These are phyloP conservation scores for Nectriaceae sp. DNA, from an alignment of 2,329 filamentous ascomycete genomes.

Conservation along the genomic window DNA sequence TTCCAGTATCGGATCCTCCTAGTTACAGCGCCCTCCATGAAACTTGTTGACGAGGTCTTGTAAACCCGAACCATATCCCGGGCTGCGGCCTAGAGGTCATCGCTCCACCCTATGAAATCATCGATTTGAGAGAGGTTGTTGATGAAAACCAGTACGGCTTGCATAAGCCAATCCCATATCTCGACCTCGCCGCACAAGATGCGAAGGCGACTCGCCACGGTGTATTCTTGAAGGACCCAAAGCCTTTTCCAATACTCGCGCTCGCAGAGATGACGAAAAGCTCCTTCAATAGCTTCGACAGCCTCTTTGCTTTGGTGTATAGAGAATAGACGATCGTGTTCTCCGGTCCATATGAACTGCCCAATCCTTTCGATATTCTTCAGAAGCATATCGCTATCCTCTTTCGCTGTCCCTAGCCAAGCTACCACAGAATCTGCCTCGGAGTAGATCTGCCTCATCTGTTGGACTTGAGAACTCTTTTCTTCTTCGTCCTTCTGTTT, in stretches of 20 bases:
- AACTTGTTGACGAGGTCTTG: background rate
- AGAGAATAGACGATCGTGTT: background rate
- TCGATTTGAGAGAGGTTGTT: too few species aligned
- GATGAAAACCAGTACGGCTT: too few species aligned
- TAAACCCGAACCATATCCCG: background rate
- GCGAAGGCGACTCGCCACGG: constrained; percentile 8
- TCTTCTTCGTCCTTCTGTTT: background rate
- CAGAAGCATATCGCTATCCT: constrained; percentile 2
- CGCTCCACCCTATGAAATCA: too few species aligned
- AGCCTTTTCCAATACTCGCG: constrained; percentile 15
- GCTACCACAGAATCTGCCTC: background rate
- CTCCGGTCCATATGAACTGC: background rate
- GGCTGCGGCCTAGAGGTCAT: background rate
- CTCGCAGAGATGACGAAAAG: constrained; percentile 7
- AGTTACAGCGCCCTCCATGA: background rate
- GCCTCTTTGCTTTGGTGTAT: background rate
- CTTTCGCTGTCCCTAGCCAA: background rate
- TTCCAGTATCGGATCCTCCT: background rate
- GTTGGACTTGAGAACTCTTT: background rate
- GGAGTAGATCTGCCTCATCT: background rate
- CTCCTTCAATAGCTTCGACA: background rate
- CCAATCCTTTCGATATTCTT: background rate
- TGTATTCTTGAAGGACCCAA: constrained; percentile 19
- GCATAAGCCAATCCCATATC: constrained; percentile 2
- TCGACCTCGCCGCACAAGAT: constrained; percentile 6